Conservation (phyloP, 2,329 filamentous ascomycete genomes). For the Colletotrichum sp. region DNA sequence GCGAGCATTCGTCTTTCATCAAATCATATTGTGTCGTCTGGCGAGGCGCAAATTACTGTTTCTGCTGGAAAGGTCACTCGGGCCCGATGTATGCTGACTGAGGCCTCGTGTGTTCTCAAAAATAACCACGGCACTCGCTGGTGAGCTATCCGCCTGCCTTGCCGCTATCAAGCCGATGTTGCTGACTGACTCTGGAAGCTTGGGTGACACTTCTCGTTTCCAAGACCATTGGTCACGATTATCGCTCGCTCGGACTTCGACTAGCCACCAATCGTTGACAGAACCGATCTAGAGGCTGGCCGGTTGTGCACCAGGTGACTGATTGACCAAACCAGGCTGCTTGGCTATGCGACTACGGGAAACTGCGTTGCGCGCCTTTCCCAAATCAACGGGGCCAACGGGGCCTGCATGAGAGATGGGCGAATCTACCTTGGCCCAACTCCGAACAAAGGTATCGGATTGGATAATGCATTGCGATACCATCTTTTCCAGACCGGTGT, state of each 20-base stretch:
- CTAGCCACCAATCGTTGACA: neutral
- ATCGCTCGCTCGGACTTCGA: neutral
- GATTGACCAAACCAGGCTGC: neutral
- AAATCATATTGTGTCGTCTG: neutral
- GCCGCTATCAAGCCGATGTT: neutral
- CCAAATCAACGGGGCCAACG: neutral
- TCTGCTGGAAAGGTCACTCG: neutral
- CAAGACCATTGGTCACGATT: neutral
- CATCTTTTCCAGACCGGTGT: neutral
- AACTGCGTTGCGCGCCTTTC: neutral
- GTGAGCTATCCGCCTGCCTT: neutral
- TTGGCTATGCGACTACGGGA: neutral
- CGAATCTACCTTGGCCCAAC: neutral
- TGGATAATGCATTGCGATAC: neutral
- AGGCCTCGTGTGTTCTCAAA: neutral
- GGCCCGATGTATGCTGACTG: neutral
- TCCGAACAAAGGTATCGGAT: neutral
- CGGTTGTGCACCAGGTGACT: neutral
- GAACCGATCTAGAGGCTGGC: neutral
- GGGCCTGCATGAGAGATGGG: neutral
- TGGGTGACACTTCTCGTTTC: neutral
- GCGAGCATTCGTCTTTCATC: neutral
- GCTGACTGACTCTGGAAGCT: neutral
- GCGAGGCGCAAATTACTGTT: neutral
- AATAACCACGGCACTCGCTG: neutral